These are phyloP conservation scores for Kodamaea plutei DNA, from an alignment of 1,139 yeast genomes.

Conservation along the genomic window DNA sequence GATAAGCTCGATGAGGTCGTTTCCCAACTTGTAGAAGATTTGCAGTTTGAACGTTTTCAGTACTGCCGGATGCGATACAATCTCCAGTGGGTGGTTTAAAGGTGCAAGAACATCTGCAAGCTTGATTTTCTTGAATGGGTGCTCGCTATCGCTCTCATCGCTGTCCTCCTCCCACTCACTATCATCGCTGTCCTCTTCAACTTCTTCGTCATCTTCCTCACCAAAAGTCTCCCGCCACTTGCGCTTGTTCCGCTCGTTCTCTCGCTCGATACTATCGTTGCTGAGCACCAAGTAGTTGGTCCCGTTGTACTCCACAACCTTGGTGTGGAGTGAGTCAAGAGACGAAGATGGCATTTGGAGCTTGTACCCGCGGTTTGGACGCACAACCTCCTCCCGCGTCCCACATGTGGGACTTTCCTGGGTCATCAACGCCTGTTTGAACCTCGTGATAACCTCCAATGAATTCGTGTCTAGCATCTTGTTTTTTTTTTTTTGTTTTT, in stretches of 20 bases:
- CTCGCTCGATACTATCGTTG: conserved; percentile 30
- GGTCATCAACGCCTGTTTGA: conserved; percentile 37
- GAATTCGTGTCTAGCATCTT: conserved; percentile 39
- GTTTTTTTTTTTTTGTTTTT: conserved; percentile 2
- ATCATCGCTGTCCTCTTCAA: conserved; percentile 21
- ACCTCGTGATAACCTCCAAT: conserved; percentile 35
- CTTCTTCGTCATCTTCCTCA: conserved; percentile 13
- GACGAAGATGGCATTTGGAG: conserved; percentile 18
- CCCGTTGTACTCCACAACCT: conserved; percentile 43
- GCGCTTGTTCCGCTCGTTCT: conserved; percentile 28
- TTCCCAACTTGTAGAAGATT: conserved; percentile 54
- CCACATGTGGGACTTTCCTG: conserved; percentile 8
- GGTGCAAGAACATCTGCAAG: conserved; percentile 67
- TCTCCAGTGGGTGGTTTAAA: conserved; percentile 73
- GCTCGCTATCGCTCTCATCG: conserved; percentile 17
- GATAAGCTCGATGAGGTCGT: conserved; percentile 69
- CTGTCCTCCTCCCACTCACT: conserved; percentile 21
- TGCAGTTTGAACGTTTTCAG: conserved; percentile 57
- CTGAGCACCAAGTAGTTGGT: conserved; percentile 36
- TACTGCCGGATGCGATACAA: conserved; percentile 67
- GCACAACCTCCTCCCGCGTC: conserved; percentile 11
- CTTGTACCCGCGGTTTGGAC: conserved; percentile 37
- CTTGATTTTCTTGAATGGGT: conserved; percentile 34
- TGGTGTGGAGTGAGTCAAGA: conserved; percentile 25
- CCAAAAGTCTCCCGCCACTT: conserved; percentile 33